A percentile compares a stretch with the other conserved stretches of the same genome.
Evolutionary conservation across 2,329 filamentous ascomycete genomes (phyloP).

Genomic region (Botrytis fabae): DNA sequence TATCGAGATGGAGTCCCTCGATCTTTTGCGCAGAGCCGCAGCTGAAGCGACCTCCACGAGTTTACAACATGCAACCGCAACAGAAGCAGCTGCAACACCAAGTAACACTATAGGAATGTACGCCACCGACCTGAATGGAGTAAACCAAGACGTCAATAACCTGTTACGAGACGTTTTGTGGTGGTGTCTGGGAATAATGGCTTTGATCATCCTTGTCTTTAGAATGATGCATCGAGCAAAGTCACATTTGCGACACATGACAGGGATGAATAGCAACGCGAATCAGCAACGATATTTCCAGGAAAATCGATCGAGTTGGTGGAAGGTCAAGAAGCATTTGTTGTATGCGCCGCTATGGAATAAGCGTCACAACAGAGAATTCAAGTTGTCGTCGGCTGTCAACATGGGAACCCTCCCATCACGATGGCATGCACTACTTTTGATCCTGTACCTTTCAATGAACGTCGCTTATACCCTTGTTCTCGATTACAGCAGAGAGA

Average conservation of each 20-base stretch:
- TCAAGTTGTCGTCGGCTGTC: slow-evolving; percentile 59
- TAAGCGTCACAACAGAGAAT: slow-evolving; percentile 68
- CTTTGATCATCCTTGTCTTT: slow-evolving; percentile 53
- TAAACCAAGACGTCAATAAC: slow-evolving; percentile 59
- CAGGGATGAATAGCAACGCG: slow-evolving; percentile 55
- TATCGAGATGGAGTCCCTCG: slow-evolving; percentile 14
- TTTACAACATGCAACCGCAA: slow-evolving; percentile 25
- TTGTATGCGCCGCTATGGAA: slow-evolving; percentile 63
- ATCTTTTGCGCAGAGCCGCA: slow-evolving; percentile 17
- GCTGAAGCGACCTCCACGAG: slow-evolving; percentile 19
- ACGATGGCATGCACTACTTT: slow-evolving; percentile 59
- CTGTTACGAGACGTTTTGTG: slow-evolving; percentile 58
- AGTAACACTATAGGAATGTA: slow-evolving; percentile 56
- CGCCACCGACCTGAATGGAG: slow-evolving; percentile 57
- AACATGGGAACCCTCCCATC: slow-evolving; percentile 66
- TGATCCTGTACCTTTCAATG: slow-evolving; percentile 58
- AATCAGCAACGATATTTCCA: slow-evolving; percentile 61
- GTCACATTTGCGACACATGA: slow-evolving; percentile 59
- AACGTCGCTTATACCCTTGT: slow-evolving; percentile 64
- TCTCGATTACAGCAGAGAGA: slow-evolving; percentile 58
- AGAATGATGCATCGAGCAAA: slow-evolving; percentile 56
- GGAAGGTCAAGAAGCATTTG: slow-evolving; percentile 61
- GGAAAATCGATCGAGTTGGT: slow-evolving; percentile 56
- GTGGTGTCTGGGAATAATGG: slow-evolving; percentile 60
- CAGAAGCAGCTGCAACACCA: slow-evolving; percentile 30